phyloP scores from a whole-genome alignment of 352 stramenopile species.

The Lagenidium sp. region DNA sequence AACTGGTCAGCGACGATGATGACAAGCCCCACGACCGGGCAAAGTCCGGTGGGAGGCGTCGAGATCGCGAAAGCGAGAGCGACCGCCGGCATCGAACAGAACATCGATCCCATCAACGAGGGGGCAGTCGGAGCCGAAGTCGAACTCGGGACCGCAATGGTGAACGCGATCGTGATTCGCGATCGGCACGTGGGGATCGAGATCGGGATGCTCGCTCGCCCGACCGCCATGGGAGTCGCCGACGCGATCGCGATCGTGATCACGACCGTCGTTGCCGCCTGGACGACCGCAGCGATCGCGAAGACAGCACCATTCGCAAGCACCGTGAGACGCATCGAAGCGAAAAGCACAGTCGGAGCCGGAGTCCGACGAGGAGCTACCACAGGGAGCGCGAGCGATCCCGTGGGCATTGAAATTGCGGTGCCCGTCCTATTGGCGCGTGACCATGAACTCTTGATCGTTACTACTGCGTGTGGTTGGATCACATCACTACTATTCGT shows the following conservation, averaged over 20 bases:
- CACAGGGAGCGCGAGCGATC: slow-evolving; percentile 2
- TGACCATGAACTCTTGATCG: too few species aligned
- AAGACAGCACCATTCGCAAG: too few species aligned
- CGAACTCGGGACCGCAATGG: slow-evolving; percentile 4
- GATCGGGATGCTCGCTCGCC: neutral
- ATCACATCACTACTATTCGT: too few species aligned
- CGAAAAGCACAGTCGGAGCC: too few species aligned
- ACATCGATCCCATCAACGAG: slow-evolving; percentile 2
- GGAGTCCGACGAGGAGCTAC: too few species aligned
- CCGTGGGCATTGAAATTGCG: too few species aligned
- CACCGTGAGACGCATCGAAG: too few species aligned
- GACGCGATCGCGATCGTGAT: neutral
- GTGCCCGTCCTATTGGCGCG: too few species aligned
- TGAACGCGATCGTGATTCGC: neutral
- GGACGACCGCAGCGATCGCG: slow-evolving; percentile 1
- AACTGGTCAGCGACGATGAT: slow-evolving; percentile 40
- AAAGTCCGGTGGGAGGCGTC: neutral
- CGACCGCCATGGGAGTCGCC: slow-evolving; percentile 3
- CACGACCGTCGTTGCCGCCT: slow-evolving; percentile 1
- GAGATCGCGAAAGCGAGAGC: neutral
- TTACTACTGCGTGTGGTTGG: too few species aligned
- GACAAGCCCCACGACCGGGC: neutral
- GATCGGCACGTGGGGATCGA: neutral
- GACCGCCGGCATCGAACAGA: too few species aligned
- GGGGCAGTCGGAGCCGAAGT: slow-evolving; percentile 11